Conservation (phyloP, 208 protist genomes). For the Leptomonas pyrrhocoris region DNA sequence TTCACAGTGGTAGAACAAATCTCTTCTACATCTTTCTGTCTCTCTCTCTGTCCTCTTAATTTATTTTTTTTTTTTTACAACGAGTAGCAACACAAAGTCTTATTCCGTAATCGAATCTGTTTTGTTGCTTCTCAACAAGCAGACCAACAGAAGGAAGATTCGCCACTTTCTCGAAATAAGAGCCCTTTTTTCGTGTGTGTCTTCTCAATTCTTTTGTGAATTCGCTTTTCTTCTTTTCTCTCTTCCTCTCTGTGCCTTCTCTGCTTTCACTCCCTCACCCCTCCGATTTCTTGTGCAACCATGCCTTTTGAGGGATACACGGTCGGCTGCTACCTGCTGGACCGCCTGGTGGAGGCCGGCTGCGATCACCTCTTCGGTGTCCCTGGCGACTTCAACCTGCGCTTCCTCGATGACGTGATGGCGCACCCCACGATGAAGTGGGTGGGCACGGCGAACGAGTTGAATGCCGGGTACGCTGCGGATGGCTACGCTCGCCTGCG, state of each 20-base stretch:
- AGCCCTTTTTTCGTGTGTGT: no score
- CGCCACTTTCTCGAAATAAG: no score
- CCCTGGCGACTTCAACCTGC: conserved; percentile 69
- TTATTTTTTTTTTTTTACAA: no score
- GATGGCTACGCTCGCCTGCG: conserved; percentile 57
- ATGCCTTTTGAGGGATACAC: conserved; percentile 64
- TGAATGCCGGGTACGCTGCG: conserved; percentile 62
- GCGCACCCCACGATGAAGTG: conserved; percentile 46
- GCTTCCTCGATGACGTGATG: conserved; percentile 69
- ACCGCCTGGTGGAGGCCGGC: conserved; percentile 47
- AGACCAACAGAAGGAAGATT: no score
- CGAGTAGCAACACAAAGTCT: no score
- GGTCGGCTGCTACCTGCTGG: conserved; percentile 48
- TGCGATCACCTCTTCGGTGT: conserved; percentile 63
- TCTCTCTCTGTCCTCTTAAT: no score
- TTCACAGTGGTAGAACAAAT: no score
- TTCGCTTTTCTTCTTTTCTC: background rate
- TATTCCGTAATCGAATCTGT: no score
- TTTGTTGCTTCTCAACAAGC: no score
- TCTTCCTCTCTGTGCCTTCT: background rate
- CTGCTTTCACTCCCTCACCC: background rate
- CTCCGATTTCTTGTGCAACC: background rate
- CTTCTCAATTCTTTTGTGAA: no score
- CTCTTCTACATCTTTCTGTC: no score
- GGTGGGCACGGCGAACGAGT: conserved; percentile 63